Evolutionary conservation across 495 filamentous ascomycete species (phyloP), one percentile per base, ranked within the genome.

Genomic region (Hamigera avellanea): DNA sequence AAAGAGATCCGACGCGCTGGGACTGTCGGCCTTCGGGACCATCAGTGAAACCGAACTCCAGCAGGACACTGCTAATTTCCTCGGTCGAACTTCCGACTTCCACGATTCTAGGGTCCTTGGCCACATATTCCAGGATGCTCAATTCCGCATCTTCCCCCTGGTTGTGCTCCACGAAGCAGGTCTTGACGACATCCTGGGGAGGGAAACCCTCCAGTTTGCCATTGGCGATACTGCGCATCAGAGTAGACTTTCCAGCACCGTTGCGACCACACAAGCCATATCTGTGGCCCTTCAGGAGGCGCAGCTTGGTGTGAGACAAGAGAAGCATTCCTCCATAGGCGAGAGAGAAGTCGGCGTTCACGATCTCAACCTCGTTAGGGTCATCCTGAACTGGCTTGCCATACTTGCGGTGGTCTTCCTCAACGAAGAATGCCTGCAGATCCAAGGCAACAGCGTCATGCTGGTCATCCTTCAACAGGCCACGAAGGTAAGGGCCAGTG

Each of bases 91-190:
- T 58, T 38, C 80, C 82, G 42, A 82, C 73, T n/a, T 74, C 65
- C 26, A 77, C 76, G 39, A 95, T 78, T 23, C 73, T 72, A 1
- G 86, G 86, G 51, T 95, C 87, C 48, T 89, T 86, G 27, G 73
- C 59, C 42, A 91, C 79, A 53, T 86, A 99, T 32, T 95, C 86
- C 9, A 94, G 68, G 52, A 99, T 95, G 56, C 76, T 95, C 41
- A 95, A 78, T 43, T 95, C 87, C 33, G 88, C 87, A 61, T 93
- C 88, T 57, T 95, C 93, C 42, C 88, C 87, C 61, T 96, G 87
- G 59, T 93, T 94, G 65, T 99, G 91, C 70, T 99, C 91, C 14
- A 99, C 91, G 45, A 96, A 99, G 64, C 93, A 99, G 19, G 91
- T 96, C 37, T 81, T 79, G 37, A 99, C 78, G 39, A 83, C 77